Base-by-base conservation (phyloP, 495 filamentous ascomycete genomes). In the Friedmanniomyces simplex region DNA sequence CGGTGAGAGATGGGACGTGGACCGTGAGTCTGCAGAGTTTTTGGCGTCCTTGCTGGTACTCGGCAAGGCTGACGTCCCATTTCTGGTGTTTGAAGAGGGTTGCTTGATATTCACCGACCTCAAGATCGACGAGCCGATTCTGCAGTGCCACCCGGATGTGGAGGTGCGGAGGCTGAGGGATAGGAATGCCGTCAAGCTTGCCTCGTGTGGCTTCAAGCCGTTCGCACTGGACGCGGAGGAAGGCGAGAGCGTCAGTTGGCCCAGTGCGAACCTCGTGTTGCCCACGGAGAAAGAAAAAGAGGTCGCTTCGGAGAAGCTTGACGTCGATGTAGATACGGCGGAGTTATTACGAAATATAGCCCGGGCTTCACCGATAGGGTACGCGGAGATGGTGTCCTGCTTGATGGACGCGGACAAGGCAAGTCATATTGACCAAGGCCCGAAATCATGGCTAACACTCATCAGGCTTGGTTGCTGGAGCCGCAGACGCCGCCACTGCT, bases 401-500 rank as follows among this genome's bases (percentile, higher is more conserved):
- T 36, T 16, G 7, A 53, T 41, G 13, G 67, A 8, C 52, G 61
- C 12, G 61, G 45, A 1, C 65, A 71, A 54, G 67, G 65, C 49
- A 74, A 63, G 54, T 21, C 59, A 16, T 20, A 1, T 7, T 22
- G 6, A 6, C 22, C 16, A 5, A 32, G 3, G n/a, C 30, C 12
- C 30, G 49, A 36, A 10, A 5, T 5, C 20, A 14, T 52, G 1
- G 25, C 30, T 52, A 10, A 52, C 49, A 37, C 18, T 2, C 42
- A 57, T n/a, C 25, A 76, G 76, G 65, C 71, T 39, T 54, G 54
- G 53, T 64, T 59, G 6, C 55, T 65, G 11, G 67, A 73, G 37
- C 72, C 66, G 24, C 41, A 84, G 26, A 82, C 82, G 12, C 84
- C 83, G 28, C 82, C 81, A 13, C 67, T 87, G 12, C 76, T 80